Percentiles rank a stretch among this genome's conserved stretches.
These are phyloP conservation scores for Penicillium corylophilum DNA, from an alignment of 2,329 filamentous ascomycete species.

Conservation along the genomic window DNA sequence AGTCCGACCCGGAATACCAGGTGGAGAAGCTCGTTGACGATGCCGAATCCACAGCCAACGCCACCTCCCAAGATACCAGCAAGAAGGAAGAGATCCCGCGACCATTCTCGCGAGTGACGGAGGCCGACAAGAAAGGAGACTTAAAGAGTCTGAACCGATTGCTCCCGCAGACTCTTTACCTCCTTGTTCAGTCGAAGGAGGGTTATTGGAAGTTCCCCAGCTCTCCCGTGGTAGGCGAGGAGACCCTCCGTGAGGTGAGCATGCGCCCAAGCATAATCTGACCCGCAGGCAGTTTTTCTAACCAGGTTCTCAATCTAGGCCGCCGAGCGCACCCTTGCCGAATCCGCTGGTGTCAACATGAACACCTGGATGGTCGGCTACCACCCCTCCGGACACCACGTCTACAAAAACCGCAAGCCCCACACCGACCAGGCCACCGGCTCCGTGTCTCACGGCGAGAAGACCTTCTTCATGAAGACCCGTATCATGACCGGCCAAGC, in stretches of 20 bases:
- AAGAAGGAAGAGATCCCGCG: conserved; percentile 67
- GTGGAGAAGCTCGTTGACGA: conserved; percentile 71
- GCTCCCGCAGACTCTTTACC: conserved; percentile 79
- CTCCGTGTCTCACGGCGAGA: conserved; percentile 61
- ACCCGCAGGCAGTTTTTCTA: conserved; percentile 3
- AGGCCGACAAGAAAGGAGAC: conserved; percentile 76
- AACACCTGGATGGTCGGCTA: conserved; percentile 97
- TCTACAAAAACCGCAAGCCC: conserved; percentile 56
- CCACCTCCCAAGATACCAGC: conserved; percentile 40
- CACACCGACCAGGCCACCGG: conserved; percentile 42
- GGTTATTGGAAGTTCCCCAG: conserved; percentile 80
- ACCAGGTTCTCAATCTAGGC: conserved; percentile 55
- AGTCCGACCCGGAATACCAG: conserved; percentile 63
- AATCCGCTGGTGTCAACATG: conserved; percentile 88
- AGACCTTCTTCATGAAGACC: conserved; percentile 94
- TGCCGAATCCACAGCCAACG: conserved; percentile 57
- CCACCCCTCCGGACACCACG: conserved; percentile 78
- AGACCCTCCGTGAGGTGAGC: conserved; percentile 80
- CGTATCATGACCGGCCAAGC: conserved; percentile 97
- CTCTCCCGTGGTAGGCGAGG: conserved; percentile 65
- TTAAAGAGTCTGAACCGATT: conserved; percentile 73
- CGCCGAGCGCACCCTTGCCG: conserved; percentile 73
- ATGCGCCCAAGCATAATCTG: not conserved
- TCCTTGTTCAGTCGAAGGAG: conserved; percentile 71
- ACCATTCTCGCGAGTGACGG: conserved; percentile 68